Percentiles rank a stretch among this genome's conserved stretches.
These are phyloP conservation scores for Solanum paucissectum DNA, from an alignment of 257 asterid genomes.

Conservation along the genomic window DNA sequence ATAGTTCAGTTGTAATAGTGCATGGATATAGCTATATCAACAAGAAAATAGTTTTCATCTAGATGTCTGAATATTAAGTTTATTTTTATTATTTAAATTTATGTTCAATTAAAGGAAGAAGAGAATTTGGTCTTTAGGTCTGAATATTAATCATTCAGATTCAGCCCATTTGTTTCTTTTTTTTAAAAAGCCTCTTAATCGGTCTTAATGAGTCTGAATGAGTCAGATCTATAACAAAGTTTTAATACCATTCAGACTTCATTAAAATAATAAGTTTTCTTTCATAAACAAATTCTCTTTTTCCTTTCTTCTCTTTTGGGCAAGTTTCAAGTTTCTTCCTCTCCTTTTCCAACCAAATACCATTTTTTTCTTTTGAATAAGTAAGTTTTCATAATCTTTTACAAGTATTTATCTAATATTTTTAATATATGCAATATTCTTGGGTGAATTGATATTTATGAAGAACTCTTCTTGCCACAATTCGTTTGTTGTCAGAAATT, in stretches of 20 bases:
- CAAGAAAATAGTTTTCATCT: not conserved
- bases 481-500: not conserved
- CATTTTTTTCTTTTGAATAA: not conserved
- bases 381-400: not conserved
- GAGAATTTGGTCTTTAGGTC: not conserved
- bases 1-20: not conserved
- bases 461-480: not conserved
- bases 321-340: not conserved
- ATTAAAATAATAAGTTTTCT: too few species aligned
- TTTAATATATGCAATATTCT: not conserved
- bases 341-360: not conserved
- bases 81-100: too few species aligned
- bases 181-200: too few species aligned
- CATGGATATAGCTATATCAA: not conserved
- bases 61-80: not conserved
- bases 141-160: not conserved
- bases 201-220: too few species aligned
- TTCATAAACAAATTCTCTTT: too few species aligned
- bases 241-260: too few species aligned
- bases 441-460: not conserved
- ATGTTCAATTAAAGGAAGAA: not conserved
- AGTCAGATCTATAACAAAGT: too few species aligned
- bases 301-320: too few species aligned
- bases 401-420: too few species aligned
- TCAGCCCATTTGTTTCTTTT: not conserved